phyloP scores from a whole-genome alignment of 768 basidiomycete species.

The Lactarius tabidus region DNA sequence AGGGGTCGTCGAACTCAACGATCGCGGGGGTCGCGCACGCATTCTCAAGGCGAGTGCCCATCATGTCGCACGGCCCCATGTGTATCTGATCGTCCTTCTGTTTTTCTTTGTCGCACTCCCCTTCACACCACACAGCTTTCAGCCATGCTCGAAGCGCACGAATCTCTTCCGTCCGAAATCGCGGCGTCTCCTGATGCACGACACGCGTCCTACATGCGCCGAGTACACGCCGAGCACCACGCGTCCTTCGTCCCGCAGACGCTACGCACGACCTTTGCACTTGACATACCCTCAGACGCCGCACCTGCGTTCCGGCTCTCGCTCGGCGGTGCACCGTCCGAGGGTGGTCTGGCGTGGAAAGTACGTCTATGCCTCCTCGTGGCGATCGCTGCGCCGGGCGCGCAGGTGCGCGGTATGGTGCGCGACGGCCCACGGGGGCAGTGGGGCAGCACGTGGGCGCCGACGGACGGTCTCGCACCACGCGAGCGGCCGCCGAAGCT shows the following conservation, averaged over 20 bases:
- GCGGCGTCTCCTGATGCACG: conserved; percentile 45
- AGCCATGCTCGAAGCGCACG: conserved; percentile 86
- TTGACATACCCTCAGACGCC: conserved; percentile 91
- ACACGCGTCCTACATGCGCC: conserved; percentile 45
- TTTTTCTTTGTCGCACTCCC: background rate
- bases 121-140: conserved; percentile 53
- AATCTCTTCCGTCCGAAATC: conserved; percentile 65
- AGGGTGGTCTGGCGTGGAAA: conserved; percentile 88
- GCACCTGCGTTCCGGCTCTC: conserved; percentile 79
- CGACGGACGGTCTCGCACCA: conserved; percentile 54
- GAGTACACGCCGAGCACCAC: conserved; percentile 84
- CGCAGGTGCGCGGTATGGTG: conserved; percentile 47
- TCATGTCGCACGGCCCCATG: background rate
- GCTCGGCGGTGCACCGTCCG: conserved; percentile 38
- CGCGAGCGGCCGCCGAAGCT: conserved; percentile 42
- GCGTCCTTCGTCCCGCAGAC: conserved; percentile 70
- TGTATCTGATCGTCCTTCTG: background rate
- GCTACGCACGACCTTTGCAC: conserved; percentile 74
- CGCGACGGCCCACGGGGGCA: conserved; percentile 59
- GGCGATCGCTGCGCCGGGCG: conserved; percentile 51
- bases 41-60: conserved; percentile 66
- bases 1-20: conserved; percentile 86
- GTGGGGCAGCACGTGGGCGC: conserved; percentile 69
- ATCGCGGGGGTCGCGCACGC: conserved; percentile 57
- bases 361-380: conserved; percentile 85